Conservation (phyloP, 2,329 filamentous ascomycete species). For the Pseudopyrenochaeta lycopersici region DNA sequence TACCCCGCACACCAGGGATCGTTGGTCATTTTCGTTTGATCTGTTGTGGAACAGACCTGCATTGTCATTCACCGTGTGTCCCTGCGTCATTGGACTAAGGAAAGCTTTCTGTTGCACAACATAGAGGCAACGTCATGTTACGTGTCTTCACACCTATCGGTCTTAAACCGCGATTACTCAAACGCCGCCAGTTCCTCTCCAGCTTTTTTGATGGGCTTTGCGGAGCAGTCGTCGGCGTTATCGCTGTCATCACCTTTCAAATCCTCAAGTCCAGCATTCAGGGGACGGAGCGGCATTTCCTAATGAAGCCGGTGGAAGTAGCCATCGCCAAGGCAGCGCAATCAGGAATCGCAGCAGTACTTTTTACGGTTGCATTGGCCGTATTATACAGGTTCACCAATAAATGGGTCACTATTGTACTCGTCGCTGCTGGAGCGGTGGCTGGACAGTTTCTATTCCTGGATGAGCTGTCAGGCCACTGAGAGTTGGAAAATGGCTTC, state of each 20-base stretch:
- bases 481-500: not conserved
- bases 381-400: constrained; percentile 42
- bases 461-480: constrained; percentile 9
- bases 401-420: constrained; percentile 36
- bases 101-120: too few relatives aligned
- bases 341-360: constrained; percentile 34
- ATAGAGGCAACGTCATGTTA: too few relatives aligned
- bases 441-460: constrained; percentile 41
- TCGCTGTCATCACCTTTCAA: constrained; percentile 40
- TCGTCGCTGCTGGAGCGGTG: constrained; percentile 34
- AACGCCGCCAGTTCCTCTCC: constrained; percentile 35
- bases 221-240: constrained; percentile 43
- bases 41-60: too few relatives aligned
- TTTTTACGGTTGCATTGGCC: constrained; percentile 34
- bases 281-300: constrained; percentile 20
- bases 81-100: too few relatives aligned
- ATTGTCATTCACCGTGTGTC: too few relatives aligned
- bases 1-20: too few relatives aligned
- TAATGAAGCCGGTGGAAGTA: constrained; percentile 10
- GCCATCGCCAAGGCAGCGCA: constrained; percentile 22
- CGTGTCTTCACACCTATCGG: not conserved
- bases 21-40: too few relatives aligned
- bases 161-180: constrained; percentile 9
- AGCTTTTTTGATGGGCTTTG: constrained; percentile 47
- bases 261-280: constrained; percentile 41